These are phyloP conservation scores for Scedosporium boydii DNA, from an alignment of 2,329 filamentous ascomycete species.

Conservation along the genomic window DNA sequence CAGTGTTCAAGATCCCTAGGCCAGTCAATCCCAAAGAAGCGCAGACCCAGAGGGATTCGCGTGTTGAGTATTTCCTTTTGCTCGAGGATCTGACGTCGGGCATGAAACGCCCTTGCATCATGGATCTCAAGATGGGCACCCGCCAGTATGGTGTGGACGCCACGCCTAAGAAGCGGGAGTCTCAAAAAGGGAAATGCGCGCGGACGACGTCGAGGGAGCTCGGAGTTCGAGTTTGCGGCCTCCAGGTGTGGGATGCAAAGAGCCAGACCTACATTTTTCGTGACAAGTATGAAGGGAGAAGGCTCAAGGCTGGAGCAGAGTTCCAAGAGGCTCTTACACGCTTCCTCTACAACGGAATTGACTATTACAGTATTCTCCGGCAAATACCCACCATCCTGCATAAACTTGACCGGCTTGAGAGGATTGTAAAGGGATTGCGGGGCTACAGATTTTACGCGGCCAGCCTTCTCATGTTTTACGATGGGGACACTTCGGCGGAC, in stretches of 20 bases:
- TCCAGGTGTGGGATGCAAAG: slow-evolving; percentile 90
- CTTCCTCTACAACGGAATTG: slow-evolving; percentile 85
- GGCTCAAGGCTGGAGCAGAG: slow-evolving; percentile 75
- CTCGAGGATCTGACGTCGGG: slow-evolving; percentile 92
- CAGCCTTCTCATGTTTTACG: slow-evolving; percentile 90
- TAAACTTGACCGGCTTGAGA: slow-evolving; percentile 74
- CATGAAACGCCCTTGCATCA: slow-evolving; percentile 93
- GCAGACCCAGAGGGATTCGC: slow-evolving; percentile 49
- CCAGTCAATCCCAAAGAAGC: slow-evolving; percentile 72
- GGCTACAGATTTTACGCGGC: slow-evolving; percentile 94
- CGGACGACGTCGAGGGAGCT: slow-evolving; percentile 85
- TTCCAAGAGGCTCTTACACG: slow-evolving; percentile 82
- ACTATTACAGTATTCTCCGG: slow-evolving; percentile 66
- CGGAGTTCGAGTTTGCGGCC: slow-evolving; percentile 86
- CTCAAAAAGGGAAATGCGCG: slow-evolving; percentile 86
- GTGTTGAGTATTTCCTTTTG: slow-evolving; percentile 86
- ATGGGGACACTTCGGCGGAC: slow-evolving; percentile 58
- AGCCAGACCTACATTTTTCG: slow-evolving; percentile 85
- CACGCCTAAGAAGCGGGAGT: slow-evolving; percentile 81
- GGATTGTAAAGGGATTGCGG: slow-evolving; percentile 67
- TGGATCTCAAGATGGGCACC: slow-evolving; percentile 98
- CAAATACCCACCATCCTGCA: slow-evolving; percentile 83
- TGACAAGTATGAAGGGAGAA: slow-evolving; percentile 94
- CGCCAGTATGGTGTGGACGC: slow-evolving; percentile 94
- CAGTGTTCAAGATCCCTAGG: slow-evolving; percentile 35